phyloP scores from a whole-genome alignment of 768 basidiomycete species.

The Chalciporus piperatus region DNA sequence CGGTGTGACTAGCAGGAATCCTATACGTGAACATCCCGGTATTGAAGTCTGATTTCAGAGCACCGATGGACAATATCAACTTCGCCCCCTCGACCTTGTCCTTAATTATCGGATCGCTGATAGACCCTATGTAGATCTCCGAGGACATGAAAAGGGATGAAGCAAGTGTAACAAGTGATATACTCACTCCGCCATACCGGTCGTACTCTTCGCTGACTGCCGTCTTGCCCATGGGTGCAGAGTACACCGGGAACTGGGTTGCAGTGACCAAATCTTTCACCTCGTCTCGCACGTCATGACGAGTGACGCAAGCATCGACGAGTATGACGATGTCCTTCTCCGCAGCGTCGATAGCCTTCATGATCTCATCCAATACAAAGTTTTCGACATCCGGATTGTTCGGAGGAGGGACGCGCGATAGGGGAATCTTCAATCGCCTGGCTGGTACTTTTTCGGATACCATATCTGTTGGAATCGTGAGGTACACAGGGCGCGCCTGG shows the following conservation, averaged over 20 bases:
- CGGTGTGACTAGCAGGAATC: constrained; percentile 52
- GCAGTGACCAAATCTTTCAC: constrained; percentile 57
- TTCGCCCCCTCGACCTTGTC: constrained; percentile 72
- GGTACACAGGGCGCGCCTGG: constrained; percentile 82
- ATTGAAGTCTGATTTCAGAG: constrained; percentile 78
- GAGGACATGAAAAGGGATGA: neutral
- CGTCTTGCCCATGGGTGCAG: constrained; percentile 81
- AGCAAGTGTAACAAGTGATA: constrained; percentile 25
- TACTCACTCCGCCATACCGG: constrained; percentile 71
- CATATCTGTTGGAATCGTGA: constrained; percentile 83
- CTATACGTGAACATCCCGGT: constrained; percentile 84
- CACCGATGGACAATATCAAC: constrained; percentile 71
- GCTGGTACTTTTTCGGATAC: constrained; percentile 65
- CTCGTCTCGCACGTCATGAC: constrained; percentile 66
- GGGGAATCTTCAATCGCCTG: constrained; percentile 57
- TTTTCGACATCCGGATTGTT: constrained; percentile 60
- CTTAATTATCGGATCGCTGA: constrained; percentile 64
- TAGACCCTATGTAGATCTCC: constrained; percentile 74
- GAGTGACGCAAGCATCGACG: constrained; percentile 76
- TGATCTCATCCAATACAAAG: constrained; percentile 73
- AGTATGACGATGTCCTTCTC: constrained; percentile 65
- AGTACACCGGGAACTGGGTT: constrained; percentile 72
- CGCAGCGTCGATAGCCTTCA: constrained; percentile 59
- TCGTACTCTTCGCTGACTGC: constrained; percentile 66
- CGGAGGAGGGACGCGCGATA: constrained; percentile 44